Evolutionary conservation across 1,139 yeast genomes (phyloP), one percentile per base, ranked within the genome.

Genomic region (Nadsonia commutata): DNA sequence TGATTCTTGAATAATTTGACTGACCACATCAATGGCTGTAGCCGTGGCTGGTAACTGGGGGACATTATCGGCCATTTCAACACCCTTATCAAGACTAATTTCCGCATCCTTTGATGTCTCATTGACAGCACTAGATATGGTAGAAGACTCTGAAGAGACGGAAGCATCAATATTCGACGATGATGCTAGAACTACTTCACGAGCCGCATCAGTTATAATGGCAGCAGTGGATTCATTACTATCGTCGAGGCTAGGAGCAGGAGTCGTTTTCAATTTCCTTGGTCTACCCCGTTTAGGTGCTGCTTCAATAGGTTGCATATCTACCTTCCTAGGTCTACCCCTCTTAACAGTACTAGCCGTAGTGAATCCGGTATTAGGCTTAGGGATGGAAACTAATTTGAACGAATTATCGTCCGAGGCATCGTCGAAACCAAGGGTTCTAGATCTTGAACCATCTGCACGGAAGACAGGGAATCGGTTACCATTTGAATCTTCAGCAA

Each of bases 401-500:
- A 11, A 27, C 9, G 33, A 11, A 13, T 16, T 27, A 11, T 9
- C 33, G 13, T 27, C 33, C 3, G n/a, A 9, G 3, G 9, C 33
- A 7, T 27, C 16, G n/a, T 16, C n/a, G n/a, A 11, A 16, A 13
- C 33, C 33, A 27, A 27, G 33, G n/a, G 33, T 27, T 9, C n/a
- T 27, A 3, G 33, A 27, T 13, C 33, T 13, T 4, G 33, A 11
- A 6, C 16, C n/a, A 19, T 52, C 55, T 3, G 56, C 56, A 41
- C 53, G 53, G 41, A 54, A 53, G 31, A 48, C 36, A 5, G 54
- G 51, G 13, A 48, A 22, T 16, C 37, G 31, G 2, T 38, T 27
- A 3, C 56, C 60, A 36, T 49, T 42, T 2, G 46, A 44, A 18
- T 49, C 55, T 5, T 40, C 17, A 21, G 47, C 33, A 17, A 54